Evolutionary conservation across 2,329 filamentous ascomycete genomes (phyloP).

Genomic region (Anthostomella pinea): DNA sequence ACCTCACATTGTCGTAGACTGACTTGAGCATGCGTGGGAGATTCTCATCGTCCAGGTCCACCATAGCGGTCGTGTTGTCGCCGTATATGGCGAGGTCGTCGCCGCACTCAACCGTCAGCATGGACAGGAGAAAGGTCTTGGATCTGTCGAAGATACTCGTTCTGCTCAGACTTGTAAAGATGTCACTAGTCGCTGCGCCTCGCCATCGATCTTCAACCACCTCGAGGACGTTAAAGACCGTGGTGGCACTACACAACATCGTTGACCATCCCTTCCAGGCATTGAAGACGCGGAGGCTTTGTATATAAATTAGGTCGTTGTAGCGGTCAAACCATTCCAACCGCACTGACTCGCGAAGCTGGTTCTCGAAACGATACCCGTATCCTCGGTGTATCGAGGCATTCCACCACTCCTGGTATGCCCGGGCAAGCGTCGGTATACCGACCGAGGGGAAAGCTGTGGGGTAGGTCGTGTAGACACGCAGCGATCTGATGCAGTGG

Average conservation of each 20-base stretch:
- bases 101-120: conserved; percentile 10
- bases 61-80: conserved; percentile 4
- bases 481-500: background rate
- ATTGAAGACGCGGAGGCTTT: conserved; percentile 6
- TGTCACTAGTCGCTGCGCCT: background rate
- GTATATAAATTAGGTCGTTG: conserved; percentile 7
- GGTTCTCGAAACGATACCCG: no score
- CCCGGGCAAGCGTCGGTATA: no score
- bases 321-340: conserved; percentile 3
- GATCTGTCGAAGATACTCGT: conserved; percentile 3
- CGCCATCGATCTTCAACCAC: conserved; percentile 10
- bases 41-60: conserved; percentile 10
- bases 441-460: background rate
- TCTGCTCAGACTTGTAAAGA: conserved; percentile 4
- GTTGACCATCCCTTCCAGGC: conserved; percentile 1
- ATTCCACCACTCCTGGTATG: conserved; percentile 2
- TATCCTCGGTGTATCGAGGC: no score
- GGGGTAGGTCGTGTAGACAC: background rate
- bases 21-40: no score
- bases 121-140: conserved; percentile 8
- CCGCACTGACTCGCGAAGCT: background rate
- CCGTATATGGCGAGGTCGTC: conserved; percentile 8
- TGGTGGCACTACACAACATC: conserved; percentile 2
- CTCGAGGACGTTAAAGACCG: conserved; percentile 10
- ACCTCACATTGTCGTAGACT: background rate